A percentile compares a stretch with the other conserved stretches of the same genome.
These are phyloP conservation scores for Pleurostoma richardsiae DNA, from an alignment of 2,329 filamentous ascomycete species.

Conservation along the genomic window DNA sequence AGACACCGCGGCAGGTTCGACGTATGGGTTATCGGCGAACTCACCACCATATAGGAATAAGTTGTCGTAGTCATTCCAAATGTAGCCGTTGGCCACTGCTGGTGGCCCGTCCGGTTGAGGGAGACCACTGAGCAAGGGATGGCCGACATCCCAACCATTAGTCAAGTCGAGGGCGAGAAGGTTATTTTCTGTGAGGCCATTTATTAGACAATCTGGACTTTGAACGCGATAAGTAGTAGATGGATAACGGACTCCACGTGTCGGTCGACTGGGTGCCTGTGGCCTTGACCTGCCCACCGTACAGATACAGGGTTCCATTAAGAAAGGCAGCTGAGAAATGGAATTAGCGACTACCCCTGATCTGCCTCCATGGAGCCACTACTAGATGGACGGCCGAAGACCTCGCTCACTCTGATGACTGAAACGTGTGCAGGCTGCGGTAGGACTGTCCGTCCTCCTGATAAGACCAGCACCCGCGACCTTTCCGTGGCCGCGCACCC, in stretches of 20 bases:
- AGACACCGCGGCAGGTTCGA: constrained; percentile 52
- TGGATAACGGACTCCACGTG: constrained; percentile 60
- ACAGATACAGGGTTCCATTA: constrained; percentile 73
- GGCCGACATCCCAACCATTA: constrained; percentile 63
- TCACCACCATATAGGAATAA: constrained; percentile 72
- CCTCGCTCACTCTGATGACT: constrained; percentile 50
- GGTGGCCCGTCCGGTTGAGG: constrained; percentile 52
- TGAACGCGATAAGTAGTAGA: background rate
- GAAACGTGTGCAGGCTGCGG: constrained; percentile 60
- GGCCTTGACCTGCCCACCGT: constrained; percentile 63
- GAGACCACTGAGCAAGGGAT: constrained; percentile 58
- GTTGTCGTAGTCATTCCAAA: constrained; percentile 68
- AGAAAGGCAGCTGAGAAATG: constrained; percentile 51
- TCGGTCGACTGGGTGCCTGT: constrained; percentile 51
- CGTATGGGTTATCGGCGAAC: constrained; percentile 59
- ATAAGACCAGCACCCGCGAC: constrained; percentile 44
- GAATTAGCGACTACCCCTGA: constrained; percentile 5
- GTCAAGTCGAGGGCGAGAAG: constrained; percentile 69
- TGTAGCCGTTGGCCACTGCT: constrained; percentile 65
- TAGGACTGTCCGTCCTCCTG: constrained; percentile 38
- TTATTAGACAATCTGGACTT: constrained; percentile 3
- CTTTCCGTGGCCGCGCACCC: constrained; percentile 31
- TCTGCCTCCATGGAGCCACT: background rate
- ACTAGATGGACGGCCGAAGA: background rate
- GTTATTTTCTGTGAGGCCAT: constrained; percentile 52